Evolutionary conservation across 1,284 basidiomycete genomes (phyloP), one percentile per base, ranked within the genome.

Genomic region (Rhodotorula sp.): DNA sequence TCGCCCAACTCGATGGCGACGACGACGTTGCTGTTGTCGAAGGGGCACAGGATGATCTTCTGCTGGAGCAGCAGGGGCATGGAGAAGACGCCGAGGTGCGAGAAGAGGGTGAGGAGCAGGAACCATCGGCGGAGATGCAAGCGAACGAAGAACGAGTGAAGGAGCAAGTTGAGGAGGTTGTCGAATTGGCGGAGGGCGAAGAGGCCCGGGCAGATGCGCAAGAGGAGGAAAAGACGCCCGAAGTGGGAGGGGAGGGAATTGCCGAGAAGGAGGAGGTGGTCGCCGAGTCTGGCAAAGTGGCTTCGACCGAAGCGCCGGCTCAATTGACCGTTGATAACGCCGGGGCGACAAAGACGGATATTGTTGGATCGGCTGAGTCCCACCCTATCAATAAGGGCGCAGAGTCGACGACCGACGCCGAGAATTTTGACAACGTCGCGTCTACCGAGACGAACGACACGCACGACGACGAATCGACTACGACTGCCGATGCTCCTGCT

Each of bases 31-130:
- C 70, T 2, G 66, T 64, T 28, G 61, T 66, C 30, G 73, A 72
- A 22, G 73, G 70, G 4, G 70, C 61, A 28, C 67, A 72, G 54
- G 71, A 76, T 63, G 73, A 73, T 26, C 55, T 54, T 15, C 56
- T 72, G 18, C 31, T 69, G 46, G 59, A 52, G 54, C 65, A 73
- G 60, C 37, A 16, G 1, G 11, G 30, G 4, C 24, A 53, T 31
- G 31, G 46, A 44, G 37, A 63, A 54, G 40, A 44, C 8, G 40
- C 40, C 40, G 37, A 44, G 28, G 55, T 28, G 34, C 30, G 48
- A 20, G 58, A 57, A 52, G 58, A 13, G 60, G 26, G 34, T 51
- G 44, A 51, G 22, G 40, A 22, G 46, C 46, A 13, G 64, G 30
- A 28, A 44, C 40, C 16, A 15, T 44, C 40, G 10, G n/a, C 34